Evolutionary conservation across 2,329 filamentous ascomycete species (phyloP).

Genomic region (Sporothrix mexicana): DNA sequence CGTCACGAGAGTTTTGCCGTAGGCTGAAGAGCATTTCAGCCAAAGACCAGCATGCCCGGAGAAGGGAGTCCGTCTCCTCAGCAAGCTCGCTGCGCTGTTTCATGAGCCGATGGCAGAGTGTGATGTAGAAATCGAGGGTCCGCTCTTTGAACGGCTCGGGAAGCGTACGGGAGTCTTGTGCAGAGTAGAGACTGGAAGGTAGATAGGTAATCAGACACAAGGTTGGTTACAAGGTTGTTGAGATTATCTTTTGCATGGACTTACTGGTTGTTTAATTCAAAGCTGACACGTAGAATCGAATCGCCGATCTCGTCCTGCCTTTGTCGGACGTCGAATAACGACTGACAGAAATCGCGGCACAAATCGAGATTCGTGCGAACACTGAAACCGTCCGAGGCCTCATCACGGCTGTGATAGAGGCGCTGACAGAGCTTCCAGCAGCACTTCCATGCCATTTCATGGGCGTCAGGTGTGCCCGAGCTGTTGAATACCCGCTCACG

Average conservation of each 20-base stretch:
- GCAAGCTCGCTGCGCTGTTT: conserved; percentile 82
- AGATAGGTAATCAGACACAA: not conserved
- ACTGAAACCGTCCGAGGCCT: conserved; percentile 68
- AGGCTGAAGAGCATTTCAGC: conserved; percentile 94
- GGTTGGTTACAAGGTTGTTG: not conserved
- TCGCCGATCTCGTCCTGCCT: conserved; percentile 80
- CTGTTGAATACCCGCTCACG: conserved; percentile 78
- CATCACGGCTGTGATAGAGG: conserved; percentile 80
- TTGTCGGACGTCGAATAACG: conserved; percentile 83
- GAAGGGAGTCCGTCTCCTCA: conserved; percentile 81
- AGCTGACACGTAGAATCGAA: conserved; percentile 87
- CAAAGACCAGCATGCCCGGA: conserved; percentile 86
- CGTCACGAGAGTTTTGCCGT: conserved; percentile 78
- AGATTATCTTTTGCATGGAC: conserved; percentile 39
- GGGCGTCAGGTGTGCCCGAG: conserved; percentile 73
- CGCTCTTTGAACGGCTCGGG: conserved; percentile 87
- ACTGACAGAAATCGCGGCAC: conserved; percentile 90
- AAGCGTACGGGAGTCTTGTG: conserved; percentile 77
- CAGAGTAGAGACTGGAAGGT: conserved; percentile 74
- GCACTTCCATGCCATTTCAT: conserved; percentile 89
- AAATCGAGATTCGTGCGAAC: conserved; percentile 80
- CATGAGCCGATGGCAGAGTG: conserved; percentile 93
- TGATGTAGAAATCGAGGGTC: conserved; percentile 93
- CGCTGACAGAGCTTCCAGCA: conserved; percentile 94
- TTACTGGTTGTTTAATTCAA: conserved; percentile 91